These are phyloP conservation scores for Dactylellina drechsleri DNA, from an alignment of 2,329 filamentous ascomycete genomes.

Conservation along the genomic window DNA sequence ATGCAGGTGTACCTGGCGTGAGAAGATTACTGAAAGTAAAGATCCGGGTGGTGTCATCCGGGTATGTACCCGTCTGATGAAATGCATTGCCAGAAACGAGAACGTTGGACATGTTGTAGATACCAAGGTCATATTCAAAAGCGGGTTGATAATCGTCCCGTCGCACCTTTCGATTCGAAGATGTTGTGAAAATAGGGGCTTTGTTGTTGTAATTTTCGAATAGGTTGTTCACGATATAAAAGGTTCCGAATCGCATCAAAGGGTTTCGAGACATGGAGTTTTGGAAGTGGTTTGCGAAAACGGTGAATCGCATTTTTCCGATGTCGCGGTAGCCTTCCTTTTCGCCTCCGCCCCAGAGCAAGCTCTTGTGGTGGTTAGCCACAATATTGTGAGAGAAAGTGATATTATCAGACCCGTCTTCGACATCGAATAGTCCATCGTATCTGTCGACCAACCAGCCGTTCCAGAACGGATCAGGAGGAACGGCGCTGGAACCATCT, in stretches of 20 bases:
- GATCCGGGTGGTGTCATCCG: slow-evolving; percentile 45
- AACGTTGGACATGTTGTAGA: slow-evolving; percentile 54
- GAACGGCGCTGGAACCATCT: slow-evolving; percentile 44
- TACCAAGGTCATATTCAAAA: slow-evolving; percentile 54
- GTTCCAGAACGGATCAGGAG: slow-evolving; percentile 39
- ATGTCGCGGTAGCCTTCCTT: slow-evolving; percentile 55
- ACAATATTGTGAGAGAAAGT: slow-evolving; percentile 56
- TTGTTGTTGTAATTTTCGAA: slow-evolving; percentile 55
- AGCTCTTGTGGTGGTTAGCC: slow-evolving; percentile 54
- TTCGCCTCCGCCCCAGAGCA: slow-evolving; percentile 55
- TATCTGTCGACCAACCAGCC: slow-evolving; percentile 53
- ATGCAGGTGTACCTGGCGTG: slow-evolving; percentile 30
- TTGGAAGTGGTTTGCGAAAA: slow-evolving; percentile 54
- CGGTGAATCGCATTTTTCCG: slow-evolving; percentile 56
- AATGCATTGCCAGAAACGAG: slow-evolving; percentile 54
- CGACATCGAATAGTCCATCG: slow-evolving; percentile 54
- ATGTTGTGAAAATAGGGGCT: slow-evolving; percentile 33
- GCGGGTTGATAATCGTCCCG: slow-evolving; percentile 38
- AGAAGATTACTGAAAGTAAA: slow-evolving; percentile 55
- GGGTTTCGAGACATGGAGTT: slow-evolving; percentile 55
- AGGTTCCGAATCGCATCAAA: slow-evolving; percentile 55
- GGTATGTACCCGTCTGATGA: slow-evolving; percentile 44
- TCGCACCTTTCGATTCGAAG: slow-evolving; percentile 6
- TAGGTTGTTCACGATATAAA: slow-evolving; percentile 54
- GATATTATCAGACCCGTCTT: slow-evolving; percentile 55